phyloP scores from a whole-genome alignment of 2,329 filamentous ascomycete genomes.

The Neonectria sp. region DNA sequence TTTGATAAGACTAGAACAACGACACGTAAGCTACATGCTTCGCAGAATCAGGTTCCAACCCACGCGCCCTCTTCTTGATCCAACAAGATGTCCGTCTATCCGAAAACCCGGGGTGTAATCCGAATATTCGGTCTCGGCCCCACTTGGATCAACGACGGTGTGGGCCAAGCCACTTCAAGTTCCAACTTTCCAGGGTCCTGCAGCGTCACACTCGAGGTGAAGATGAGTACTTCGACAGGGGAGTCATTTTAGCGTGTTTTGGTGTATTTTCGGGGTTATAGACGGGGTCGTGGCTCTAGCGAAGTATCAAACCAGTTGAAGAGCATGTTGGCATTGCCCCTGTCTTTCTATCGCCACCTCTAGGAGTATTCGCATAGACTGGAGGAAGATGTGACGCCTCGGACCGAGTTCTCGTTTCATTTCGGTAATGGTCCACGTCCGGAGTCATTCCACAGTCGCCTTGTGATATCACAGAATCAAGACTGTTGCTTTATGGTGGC shows the following conservation, averaged over 20 bases:
- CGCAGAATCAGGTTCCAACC: background rate
- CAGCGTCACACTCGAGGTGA: background rate
- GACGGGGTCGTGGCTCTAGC: background rate
- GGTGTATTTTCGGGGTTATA: background rate
- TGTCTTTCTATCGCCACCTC: background rate
- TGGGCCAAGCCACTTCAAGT: slow-evolving; percentile 11
- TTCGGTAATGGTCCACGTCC: background rate
- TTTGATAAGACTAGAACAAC: background rate
- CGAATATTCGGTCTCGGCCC: slow-evolving; percentile 23
- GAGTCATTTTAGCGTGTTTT: background rate
- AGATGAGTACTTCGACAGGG: background rate
- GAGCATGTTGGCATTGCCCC: background rate
- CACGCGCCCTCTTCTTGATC: slow-evolving; percentile 5
- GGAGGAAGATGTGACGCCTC: background rate
- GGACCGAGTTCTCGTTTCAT: background rate
- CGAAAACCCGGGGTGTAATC: slow-evolving; percentile 24
- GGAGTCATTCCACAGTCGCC: background rate
- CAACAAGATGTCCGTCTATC: slow-evolving; percentile 18
- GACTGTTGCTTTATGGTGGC: background rate
- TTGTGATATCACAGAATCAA: background rate
- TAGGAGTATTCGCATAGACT: background rate
- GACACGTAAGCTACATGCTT: slow-evolving; percentile 17
- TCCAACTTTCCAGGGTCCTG: background rate
- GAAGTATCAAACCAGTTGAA: background rate
- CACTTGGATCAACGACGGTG: slow-evolving; percentile 14